A percentile compares a stretch with the other conserved stretches of the same genome.
These are phyloP conservation scores for Emmonsiellopsis sp. DNA, from an alignment of 2,329 filamentous ascomycete species.

Conservation along the genomic window DNA sequence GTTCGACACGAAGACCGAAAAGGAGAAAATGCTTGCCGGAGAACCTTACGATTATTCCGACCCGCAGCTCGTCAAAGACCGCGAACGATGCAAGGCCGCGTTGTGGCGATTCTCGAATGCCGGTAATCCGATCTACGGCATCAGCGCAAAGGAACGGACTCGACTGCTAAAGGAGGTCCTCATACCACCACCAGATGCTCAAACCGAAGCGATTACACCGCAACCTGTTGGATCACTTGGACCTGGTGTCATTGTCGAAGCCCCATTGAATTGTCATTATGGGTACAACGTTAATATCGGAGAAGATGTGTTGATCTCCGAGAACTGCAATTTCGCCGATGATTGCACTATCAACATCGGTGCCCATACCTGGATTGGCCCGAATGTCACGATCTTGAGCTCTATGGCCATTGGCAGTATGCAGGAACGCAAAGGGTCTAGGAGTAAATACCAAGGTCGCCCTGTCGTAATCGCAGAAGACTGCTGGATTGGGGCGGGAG, in stretches of 20 bases:
- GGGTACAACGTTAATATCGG: conserved; percentile 91
- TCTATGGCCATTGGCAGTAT: conserved; percentile 64
- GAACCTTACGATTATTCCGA: conserved; percentile 66
- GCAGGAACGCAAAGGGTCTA: conserved; percentile 62
- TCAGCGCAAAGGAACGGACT: conserved; percentile 45
- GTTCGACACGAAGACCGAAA: conserved; percentile 53
- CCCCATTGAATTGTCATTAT: conserved; percentile 87
- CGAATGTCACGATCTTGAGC: conserved; percentile 79
- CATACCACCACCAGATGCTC: conserved; percentile 22
- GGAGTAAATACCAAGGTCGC: conserved; percentile 61
- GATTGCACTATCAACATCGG: conserved; percentile 77
- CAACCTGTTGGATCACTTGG: conserved; percentile 54
- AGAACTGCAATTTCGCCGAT: conserved; percentile 79
- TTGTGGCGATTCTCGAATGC: conserved; percentile 83
- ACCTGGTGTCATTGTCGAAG: conserved; percentile 69
- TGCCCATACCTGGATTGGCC: conserved; percentile 58
- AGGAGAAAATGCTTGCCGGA: conserved; percentile 81
- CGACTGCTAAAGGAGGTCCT: conserved; percentile 31
- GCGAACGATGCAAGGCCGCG: conserved; percentile 72
- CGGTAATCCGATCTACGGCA: conserved; percentile 62
- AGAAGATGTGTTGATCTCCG: conserved; percentile 72
- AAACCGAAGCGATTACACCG: conserved; percentile 43
- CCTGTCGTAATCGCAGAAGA: conserved; percentile 68
- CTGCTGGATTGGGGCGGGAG: conserved; percentile 56
- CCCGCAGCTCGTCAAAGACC: conserved; percentile 68